A percentile compares a stretch with the other conserved stretches of the same genome.
Evolutionary conservation across 2,329 filamentous ascomycete genomes (phyloP).

Genomic region (Daldinia sp.): DNA sequence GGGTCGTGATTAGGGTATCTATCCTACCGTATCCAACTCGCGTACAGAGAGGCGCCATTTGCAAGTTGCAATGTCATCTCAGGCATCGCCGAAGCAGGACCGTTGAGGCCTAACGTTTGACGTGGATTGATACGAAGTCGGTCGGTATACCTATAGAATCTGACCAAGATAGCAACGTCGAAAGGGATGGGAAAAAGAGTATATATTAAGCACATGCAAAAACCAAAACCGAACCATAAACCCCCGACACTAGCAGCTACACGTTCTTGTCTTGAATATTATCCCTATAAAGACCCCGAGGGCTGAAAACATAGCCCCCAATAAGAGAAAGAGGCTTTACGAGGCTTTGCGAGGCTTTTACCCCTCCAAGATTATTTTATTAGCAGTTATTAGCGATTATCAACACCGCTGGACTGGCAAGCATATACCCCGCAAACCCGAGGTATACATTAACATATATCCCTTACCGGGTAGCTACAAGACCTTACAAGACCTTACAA

Average conservation of each 20-base stretch:
- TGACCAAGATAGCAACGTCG: background rate
- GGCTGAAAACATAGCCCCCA: background rate
- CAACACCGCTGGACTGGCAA: no score
- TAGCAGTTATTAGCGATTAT: no score
- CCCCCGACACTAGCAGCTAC: no score
- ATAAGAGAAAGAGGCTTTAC: background rate
- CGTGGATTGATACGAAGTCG: constrained; percentile 14
- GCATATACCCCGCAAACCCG: background rate
- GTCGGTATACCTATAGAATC: background rate
- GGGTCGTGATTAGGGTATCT: constrained; percentile 14
- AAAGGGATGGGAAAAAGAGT: background rate
- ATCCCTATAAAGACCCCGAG: no score
- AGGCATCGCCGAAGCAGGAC: constrained; percentile 9
- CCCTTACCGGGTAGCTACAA: no score
- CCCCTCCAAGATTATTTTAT: constrained; percentile 1
- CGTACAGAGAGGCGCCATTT: background rate
- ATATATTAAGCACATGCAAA: background rate
- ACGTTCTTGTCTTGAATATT: background rate
- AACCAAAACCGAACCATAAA: no score
- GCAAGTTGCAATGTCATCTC: constrained; percentile 15
- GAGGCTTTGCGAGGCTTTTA: no score
- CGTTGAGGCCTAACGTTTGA: constrained; percentile 27
- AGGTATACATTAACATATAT: no score
- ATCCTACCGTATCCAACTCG: constrained; percentile 16
- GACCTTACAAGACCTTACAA: no score